A percentile compares a stretch with the other conserved stretches of the same genome.
phyloP scores from a whole-genome alignment of 371 early-diverging fungal species.

The Apophysomyces trapeziformis region DNA sequence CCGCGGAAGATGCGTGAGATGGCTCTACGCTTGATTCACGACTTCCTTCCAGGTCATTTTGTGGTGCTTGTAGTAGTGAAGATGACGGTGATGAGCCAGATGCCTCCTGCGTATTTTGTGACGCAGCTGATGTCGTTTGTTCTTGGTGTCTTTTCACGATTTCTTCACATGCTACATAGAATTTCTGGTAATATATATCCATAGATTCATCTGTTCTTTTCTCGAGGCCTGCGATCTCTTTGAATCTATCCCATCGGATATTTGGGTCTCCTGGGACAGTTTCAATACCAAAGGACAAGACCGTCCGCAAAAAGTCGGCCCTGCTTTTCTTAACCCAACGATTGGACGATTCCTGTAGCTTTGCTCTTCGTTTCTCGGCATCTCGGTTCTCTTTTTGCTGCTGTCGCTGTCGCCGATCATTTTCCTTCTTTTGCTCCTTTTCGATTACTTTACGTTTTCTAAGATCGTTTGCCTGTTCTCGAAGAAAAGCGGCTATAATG shows the following conservation, averaged over 20 bases:
- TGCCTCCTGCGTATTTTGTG: constrained; percentile 18
- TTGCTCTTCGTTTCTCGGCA: constrained; percentile 46
- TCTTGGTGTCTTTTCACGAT: constrained; percentile 52
- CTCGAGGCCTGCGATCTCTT: constrained; percentile 66
- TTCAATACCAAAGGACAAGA: constrained; percentile 75
- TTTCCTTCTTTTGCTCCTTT: constrained; percentile 50
- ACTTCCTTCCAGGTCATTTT: constrained; percentile 22
- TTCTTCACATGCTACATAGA: constrained; percentile 65
- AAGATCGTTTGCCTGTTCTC: constrained; percentile 61
- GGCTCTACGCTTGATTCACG: constrained; percentile 54
- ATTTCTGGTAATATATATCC: constrained; percentile 61
- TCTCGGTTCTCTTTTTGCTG: constrained; percentile 54
- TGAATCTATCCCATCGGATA: constrained; percentile 72
- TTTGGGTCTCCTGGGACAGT: constrained; percentile 36
- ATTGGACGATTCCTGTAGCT: constrained; percentile 49
- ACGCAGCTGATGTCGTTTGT: constrained; percentile 16
- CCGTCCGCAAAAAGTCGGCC: constrained; percentile 70
- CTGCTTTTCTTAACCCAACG: constrained; percentile 76
- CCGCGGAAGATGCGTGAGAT: not conserved
- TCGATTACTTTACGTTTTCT: constrained; percentile 46
- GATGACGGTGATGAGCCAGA: constrained; percentile 22
- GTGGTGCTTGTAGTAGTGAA: constrained; percentile 3
- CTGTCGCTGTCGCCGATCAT: constrained; percentile 42
- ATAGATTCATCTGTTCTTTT: constrained; percentile 77
- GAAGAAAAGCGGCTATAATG: constrained; percentile 70